phyloP scores from a whole-genome alignment of 2,329 filamentous ascomycete genomes.

The Grosmannia clavigera region DNA sequence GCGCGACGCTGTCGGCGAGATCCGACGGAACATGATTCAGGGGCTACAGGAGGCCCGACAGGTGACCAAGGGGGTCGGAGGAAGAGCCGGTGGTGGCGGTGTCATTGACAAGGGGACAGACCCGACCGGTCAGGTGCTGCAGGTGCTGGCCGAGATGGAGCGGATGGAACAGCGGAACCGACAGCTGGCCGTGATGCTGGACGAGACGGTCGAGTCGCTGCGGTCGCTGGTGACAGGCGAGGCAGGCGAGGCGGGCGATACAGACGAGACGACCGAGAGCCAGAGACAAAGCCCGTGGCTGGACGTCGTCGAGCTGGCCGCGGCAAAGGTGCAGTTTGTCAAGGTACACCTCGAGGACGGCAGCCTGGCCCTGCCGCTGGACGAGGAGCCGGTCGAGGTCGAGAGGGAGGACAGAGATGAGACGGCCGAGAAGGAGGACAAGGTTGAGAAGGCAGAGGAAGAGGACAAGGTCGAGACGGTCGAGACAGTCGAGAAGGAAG shows the following conservation, averaged over 20 bases:
- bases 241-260: slow-evolving; percentile 7
- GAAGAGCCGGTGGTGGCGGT: background rate
- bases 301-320: slow-evolving; percentile 44
- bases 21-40: slow-evolving; percentile 63
- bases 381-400: background rate
- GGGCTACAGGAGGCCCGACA: slow-evolving; percentile 46
- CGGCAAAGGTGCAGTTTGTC: slow-evolving; percentile 53
- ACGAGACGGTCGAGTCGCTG: slow-evolving; percentile 51
- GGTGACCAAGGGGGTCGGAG: slow-evolving; percentile 21
- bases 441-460: background rate
- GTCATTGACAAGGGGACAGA: background rate
- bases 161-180: slow-evolving; percentile 46
- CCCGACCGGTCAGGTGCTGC: background rate
- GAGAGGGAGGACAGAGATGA: too few relatives aligned
- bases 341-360: slow-evolving; percentile 49
- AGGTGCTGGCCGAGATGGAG: slow-evolving; percentile 23
- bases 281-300: slow-evolving; percentile 26
- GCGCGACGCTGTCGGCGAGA: slow-evolving; percentile 69
- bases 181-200: slow-evolving; percentile 55
- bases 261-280: background rate
- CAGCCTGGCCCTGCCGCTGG: slow-evolving; percentile 15
- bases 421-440: background rate
- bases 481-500: background rate
- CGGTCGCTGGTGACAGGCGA: slow-evolving; percentile 42
- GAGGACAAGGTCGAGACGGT: background rate